These are phyloP conservation scores for Pinus albicaulis DNA, from an alignment of 75 land plant genomes.

Conservation along the genomic window DNA sequence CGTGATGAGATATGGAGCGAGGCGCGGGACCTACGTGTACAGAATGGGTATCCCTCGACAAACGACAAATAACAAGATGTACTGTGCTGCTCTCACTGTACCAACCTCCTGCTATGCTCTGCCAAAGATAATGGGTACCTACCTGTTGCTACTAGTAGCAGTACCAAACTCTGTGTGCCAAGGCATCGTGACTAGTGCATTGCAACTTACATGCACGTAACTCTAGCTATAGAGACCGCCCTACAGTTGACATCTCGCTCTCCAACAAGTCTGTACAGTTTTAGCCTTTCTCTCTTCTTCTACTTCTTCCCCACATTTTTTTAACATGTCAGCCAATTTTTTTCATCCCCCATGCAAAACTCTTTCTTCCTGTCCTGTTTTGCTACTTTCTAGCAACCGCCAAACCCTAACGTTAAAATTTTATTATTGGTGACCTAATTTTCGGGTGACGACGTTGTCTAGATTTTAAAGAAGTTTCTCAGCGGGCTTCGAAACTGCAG, in stretches of 20 bases:
- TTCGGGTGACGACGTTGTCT: too few relatives aligned
- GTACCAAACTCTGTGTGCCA: background rate
- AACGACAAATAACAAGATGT: slow-evolving; percentile 5
- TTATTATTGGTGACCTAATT: too few relatives aligned
- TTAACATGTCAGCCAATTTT: slow-evolving; percentile 4
- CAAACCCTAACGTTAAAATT: slow-evolving; percentile 8
- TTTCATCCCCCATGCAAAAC: background rate
- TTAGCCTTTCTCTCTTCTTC: background rate
- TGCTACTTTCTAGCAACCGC: slow-evolving; percentile 3
- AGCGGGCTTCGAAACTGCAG: too few relatives aligned
- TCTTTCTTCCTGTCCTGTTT: background rate
- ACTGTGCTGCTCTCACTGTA: background rate
- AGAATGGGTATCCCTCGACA: slow-evolving; percentile 2
- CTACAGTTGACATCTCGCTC: slow-evolving; percentile 9
- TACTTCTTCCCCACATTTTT: background rate
- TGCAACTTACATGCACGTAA: slow-evolving; percentile 2
- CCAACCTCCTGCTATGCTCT: background rate
- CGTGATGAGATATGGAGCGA: background rate
- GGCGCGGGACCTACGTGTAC: background rate
- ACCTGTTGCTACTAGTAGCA: background rate
- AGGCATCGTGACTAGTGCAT: background rate
- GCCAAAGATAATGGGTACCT: background rate
- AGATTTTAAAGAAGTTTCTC: too few relatives aligned
- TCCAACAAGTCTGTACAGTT: background rate
- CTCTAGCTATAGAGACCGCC: too few relatives aligned